Evolutionary conservation across 495 filamentous ascomycete genomes (phyloP).

Genomic region (Penicillium odoratum): DNA sequence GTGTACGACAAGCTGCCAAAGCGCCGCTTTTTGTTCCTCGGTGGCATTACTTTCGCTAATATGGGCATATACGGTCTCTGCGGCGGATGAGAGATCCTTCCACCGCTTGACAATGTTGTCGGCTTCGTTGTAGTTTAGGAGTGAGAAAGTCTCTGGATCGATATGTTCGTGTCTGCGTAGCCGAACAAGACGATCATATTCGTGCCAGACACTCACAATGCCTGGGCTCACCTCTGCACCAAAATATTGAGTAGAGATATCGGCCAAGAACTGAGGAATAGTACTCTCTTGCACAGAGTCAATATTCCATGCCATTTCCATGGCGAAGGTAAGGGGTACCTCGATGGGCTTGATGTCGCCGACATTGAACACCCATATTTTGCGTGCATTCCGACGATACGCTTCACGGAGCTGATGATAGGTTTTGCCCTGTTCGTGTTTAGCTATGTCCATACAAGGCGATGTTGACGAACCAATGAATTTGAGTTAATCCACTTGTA

Average conservation of each 20-base stretch:
- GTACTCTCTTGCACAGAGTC: slow-evolving; percentile 33
- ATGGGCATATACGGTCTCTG: slow-evolving; percentile 54
- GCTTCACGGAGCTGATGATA: slow-evolving; percentile 39
- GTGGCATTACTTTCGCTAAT: not conserved
- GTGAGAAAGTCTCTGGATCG: slow-evolving; percentile 60
- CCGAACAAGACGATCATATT: slow-evolving; percentile 61
- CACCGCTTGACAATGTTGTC: slow-evolving; percentile 65
- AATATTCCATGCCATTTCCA: slow-evolving; percentile 25
- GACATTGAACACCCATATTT: slow-evolving; percentile 77
- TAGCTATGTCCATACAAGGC: not conserved
- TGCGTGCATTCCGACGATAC: slow-evolving; percentile 58
- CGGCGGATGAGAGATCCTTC: slow-evolving; percentile 52
- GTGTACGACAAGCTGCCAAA: slow-evolving; percentile 71
- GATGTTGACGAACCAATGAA: slow-evolving; percentile 14
- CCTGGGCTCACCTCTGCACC: slow-evolving; percentile 46
- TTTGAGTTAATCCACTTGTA: slow-evolving; percentile 37
- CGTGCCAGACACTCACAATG: slow-evolving; percentile 57
- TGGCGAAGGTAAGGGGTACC: slow-evolving; percentile 19
- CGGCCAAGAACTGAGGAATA: slow-evolving; percentile 54
- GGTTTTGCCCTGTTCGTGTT: slow-evolving; percentile 20
- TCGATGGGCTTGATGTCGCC: slow-evolving; percentile 56
- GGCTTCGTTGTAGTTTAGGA: slow-evolving; percentile 72
- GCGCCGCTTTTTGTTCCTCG: slow-evolving; percentile 40
- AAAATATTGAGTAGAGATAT: slow-evolving; percentile 63
- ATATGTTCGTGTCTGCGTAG: slow-evolving; percentile 70